A percentile compares a stretch with the other conserved stretches of the same genome.
phyloP scores from a whole-genome alignment of 768 basidiomycete species.

The Tulasnella sp. region DNA sequence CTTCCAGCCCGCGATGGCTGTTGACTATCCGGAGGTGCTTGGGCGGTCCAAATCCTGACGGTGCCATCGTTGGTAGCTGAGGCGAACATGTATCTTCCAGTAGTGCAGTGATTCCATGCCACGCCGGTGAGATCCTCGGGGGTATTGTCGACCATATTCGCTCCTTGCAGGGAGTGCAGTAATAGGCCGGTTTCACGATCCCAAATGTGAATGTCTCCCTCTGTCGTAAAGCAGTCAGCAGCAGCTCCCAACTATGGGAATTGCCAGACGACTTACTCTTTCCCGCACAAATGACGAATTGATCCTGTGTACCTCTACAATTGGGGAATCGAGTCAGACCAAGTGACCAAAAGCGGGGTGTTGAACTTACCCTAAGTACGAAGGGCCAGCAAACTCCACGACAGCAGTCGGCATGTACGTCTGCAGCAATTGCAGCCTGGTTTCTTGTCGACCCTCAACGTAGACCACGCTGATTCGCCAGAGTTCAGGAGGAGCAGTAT shows the following conservation, averaged over 20 bases:
- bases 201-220: slow-evolving; percentile 85
- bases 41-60: slow-evolving; percentile 65
- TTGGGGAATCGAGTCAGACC: not conserved
- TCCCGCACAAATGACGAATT: slow-evolving; percentile 75
- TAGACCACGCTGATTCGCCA: slow-evolving; percentile 68
- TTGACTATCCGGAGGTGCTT: slow-evolving; percentile 25
- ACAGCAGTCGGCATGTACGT: slow-evolving; percentile 70
- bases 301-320: slow-evolving; percentile 63
- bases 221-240: slow-evolving; percentile 40
- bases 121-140: slow-evolving; percentile 74
- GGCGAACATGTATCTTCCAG: slow-evolving; percentile 59
- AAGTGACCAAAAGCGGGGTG: not conserved
- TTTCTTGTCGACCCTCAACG: slow-evolving; percentile 10
- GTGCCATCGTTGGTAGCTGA: slow-evolving; percentile 78
- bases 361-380: slow-evolving; percentile 63
- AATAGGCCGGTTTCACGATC: slow-evolving; percentile 73
- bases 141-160: slow-evolving; percentile 49
- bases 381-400: slow-evolving; percentile 78
- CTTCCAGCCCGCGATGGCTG: slow-evolving; percentile 7
- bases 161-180: slow-evolving; percentile 63
- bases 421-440: slow-evolving; percentile 55
- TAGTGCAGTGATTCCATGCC: slow-evolving; percentile 73
- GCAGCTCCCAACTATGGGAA: not conserved
- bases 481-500: slow-evolving; percentile 76
- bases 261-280: slow-evolving; percentile 49